These are phyloP conservation scores for Exsudoporus floridanus DNA, from an alignment of 1,284 basidiomycete genomes.

Conservation along the genomic window DNA sequence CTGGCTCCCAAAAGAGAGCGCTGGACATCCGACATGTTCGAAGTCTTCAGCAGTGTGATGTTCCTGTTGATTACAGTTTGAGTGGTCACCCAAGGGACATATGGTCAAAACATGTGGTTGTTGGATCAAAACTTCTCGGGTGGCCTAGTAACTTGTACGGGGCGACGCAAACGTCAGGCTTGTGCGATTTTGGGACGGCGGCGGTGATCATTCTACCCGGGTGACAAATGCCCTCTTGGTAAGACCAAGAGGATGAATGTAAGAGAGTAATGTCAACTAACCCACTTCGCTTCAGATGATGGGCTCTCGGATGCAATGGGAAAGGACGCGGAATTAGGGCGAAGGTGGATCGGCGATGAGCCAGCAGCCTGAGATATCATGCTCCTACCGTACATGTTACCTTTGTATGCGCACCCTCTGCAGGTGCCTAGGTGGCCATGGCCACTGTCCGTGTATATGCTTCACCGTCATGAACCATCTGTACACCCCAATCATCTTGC, in stretches of 20 bases:
- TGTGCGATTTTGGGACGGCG: conserved; percentile 1
- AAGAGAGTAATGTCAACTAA: neutral
- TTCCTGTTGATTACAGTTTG: conserved; percentile 6
- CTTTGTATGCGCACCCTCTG: no score
- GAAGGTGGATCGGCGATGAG: no score
- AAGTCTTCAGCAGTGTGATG: neutral
- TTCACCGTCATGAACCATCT: no score
- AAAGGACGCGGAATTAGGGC: no score
- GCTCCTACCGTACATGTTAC: no score
- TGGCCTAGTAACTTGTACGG: conserved; percentile 3
- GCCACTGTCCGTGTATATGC: no score
- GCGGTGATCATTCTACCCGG: neutral
- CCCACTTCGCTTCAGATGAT: conserved; percentile 8
- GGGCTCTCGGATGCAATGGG: no score
- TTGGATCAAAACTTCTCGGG: neutral
- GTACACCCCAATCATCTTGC: no score
- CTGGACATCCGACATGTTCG: conserved; percentile 4
- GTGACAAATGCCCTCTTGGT: conserved; percentile 8
- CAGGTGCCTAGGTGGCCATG: no score
- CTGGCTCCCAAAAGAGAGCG: neutral
- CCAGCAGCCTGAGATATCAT: no score
- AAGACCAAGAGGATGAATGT: neutral
- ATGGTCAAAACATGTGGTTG: conserved; percentile 12
- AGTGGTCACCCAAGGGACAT: neutral
- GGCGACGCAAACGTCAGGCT: neutral